These are phyloP conservation scores for Wallacemonas sp. DNA, from an alignment of 208 protist genomes.

Conservation along the genomic window DNA sequence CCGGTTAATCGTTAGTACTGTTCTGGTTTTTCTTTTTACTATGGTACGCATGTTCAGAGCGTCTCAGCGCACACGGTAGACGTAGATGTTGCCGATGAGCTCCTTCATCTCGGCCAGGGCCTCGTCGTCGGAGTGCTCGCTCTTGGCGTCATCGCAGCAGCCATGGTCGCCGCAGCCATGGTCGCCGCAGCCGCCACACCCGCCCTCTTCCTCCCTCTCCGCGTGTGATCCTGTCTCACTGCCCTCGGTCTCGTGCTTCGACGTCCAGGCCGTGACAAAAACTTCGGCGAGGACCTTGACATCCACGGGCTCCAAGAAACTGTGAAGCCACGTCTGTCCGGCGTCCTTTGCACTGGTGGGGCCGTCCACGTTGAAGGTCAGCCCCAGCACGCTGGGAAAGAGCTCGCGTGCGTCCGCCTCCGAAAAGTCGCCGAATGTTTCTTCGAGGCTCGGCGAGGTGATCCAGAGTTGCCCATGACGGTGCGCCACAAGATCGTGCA, in stretches of 20 bases:
- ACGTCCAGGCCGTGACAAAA: slow-evolving; percentile 35
- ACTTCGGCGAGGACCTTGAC: slow-evolving; percentile 16
- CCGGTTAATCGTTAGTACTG: too few relatives aligned
- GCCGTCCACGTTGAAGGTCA: neutral
- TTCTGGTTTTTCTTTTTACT: too few relatives aligned
- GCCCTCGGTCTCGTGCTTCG: neutral
- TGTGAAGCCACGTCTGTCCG: slow-evolving; percentile 23
- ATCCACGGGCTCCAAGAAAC: slow-evolving; percentile 34
- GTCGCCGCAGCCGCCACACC: neutral
- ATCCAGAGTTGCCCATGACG: slow-evolving; percentile 59
- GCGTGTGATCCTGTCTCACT: too few relatives aligned
- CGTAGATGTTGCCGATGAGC: slow-evolving; percentile 42
- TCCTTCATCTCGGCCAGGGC: slow-evolving; percentile 34
- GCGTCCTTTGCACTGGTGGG: neutral
- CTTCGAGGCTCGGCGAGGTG: slow-evolving; percentile 58
- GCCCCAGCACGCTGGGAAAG: neutral
- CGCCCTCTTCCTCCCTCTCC: neutral
- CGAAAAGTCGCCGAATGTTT: slow-evolving; percentile 43
- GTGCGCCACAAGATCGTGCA: slow-evolving; percentile 44
- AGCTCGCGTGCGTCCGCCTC: slow-evolving; percentile 20
- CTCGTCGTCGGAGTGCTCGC: slow-evolving; percentile 21
- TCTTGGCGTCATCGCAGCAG: neutral
- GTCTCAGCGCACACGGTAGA: slow-evolving; percentile 51
- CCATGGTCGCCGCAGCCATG: neutral
- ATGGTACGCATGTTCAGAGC: too few relatives aligned